phyloP scores from a whole-genome alignment of 2,329 filamentous ascomycete species.

The Magnaporthiopsis incrustans region DNA sequence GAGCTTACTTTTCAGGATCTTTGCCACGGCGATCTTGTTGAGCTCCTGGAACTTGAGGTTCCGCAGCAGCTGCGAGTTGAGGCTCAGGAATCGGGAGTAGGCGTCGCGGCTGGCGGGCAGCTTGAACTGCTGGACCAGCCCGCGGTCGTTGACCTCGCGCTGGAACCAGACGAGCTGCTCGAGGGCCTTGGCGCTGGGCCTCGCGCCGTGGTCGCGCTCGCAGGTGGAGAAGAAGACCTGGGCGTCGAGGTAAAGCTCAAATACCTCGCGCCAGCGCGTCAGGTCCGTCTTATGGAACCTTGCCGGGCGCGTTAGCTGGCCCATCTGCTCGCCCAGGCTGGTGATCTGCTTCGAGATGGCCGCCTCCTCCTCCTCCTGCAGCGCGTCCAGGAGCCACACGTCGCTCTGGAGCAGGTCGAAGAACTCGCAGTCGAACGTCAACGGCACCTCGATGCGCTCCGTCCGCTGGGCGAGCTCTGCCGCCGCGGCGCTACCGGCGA shows the following conservation, averaged over 20 bases:
- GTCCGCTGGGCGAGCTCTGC: not conserved
- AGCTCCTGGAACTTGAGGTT: constrained; percentile 79
- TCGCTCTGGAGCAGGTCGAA: constrained; percentile 69
- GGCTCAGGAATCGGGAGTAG: constrained; percentile 58
- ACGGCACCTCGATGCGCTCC: constrained; percentile 60
- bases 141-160: constrained; percentile 52
- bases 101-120: constrained; percentile 56
- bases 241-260: constrained; percentile 72
- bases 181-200: constrained; percentile 57
- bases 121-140: constrained; percentile 55
- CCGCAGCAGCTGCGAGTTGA: constrained; percentile 71
- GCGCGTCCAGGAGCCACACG: constrained; percentile 57
- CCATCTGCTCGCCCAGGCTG: constrained; percentile 56
- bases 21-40: constrained; percentile 67
- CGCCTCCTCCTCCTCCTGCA: constrained; percentile 60
- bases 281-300: constrained; percentile 58
- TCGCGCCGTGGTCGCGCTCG: constrained; percentile 61
- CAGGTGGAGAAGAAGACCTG: constrained; percentile 75
- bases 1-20: constrained; percentile 71
- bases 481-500: not conserved
- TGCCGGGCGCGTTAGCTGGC: constrained; percentile 55
- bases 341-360: constrained; percentile 56
- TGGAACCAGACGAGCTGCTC: constrained; percentile 66
- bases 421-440: constrained; percentile 72
- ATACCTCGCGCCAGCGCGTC: constrained; percentile 70